phyloP scores from a whole-genome alignment of 441 rosid species.

The Gossypium armourianum region DNA sequence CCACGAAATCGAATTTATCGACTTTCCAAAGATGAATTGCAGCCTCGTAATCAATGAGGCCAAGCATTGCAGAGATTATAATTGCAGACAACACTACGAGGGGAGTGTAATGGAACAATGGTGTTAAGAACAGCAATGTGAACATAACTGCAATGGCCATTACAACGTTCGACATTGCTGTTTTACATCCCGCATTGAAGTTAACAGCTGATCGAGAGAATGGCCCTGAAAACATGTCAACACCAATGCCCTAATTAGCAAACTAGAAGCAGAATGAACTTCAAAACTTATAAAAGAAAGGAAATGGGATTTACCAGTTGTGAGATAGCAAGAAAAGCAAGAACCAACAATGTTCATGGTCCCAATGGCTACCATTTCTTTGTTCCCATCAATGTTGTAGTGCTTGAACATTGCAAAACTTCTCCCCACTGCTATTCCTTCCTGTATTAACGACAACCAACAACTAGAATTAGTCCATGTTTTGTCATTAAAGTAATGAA shows the following conservation, averaged over 20 bases:
- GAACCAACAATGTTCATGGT: constrained; percentile 88
- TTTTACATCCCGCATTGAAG: constrained; percentile 90
- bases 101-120: constrained; percentile 80
- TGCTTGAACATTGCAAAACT: constrained; percentile 88
- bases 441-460: constrained; percentile 30
- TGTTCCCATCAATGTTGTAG: constrained; percentile 87
- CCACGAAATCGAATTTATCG: constrained; percentile 79
- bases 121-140: constrained; percentile 66
- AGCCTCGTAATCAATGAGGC: constrained; percentile 80
- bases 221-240: constrained; percentile 44
- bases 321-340: constrained; percentile 84
- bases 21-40: constrained; percentile 69
- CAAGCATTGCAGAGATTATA: constrained; percentile 79
- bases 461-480: neutral
- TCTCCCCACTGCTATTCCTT: constrained; percentile 95
- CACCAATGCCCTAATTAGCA: neutral
- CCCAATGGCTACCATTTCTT: constrained; percentile 94
- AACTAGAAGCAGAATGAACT: neutral
- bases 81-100: constrained; percentile 76
- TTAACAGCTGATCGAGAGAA: constrained; percentile 93
- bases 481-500: neutral
- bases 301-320: constrained; percentile 42
- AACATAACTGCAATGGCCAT: constrained; percentile 82
- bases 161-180: constrained; percentile 72
- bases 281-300: neutral